Evolutionary conservation across 2,329 filamentous ascomycete genomes (phyloP), one percentile per base, ranked within the genome.

Genomic region (Beauveria caledonica): DNA sequence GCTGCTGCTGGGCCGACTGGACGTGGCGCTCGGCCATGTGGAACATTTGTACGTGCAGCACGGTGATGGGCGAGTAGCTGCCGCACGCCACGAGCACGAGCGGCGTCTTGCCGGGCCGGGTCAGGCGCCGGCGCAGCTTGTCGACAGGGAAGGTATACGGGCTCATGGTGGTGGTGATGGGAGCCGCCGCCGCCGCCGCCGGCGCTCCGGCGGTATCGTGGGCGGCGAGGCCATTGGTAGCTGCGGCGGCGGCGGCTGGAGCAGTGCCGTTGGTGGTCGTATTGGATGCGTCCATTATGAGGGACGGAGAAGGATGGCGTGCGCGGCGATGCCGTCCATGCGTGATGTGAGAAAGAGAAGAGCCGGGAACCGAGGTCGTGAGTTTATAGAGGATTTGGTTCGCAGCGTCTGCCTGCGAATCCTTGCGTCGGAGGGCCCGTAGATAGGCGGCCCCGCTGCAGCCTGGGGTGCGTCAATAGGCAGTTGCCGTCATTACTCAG

Each of bases 11-110:
- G 15, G 51, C 15, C 39, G 51, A n/a, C 39, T 27, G 19, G 42
- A 61, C 46, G 70, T 85, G 86, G 73, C 92, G 88, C 67, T 86
- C 84, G 3, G 88, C 88, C 84, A 92, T 89, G 68, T 90, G 88
- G 70, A 92, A 92, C 86, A 92, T 92, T 70, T 88, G 86, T 63
- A 92, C 76, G 70, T 92, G 89, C 29, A 90, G 80, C 68, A 87
- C 87, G 4, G 86, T 89, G 58, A 86, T 84, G n/a, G 87, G 88
- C 0, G 85, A 88, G 74, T 90, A 91, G 69, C 79, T 82, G 53
- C 82, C 85, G 67, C 85, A 87, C 48, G 85, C 85, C 53, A 88
- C 83, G 57, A 88, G 80, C 4, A 87, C 83, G 27, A 88, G 76
- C n/a, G 86, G 86, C 19, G 78, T 85, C 70, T 81, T 84, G 62